Percentiles rank a stretch among this genome's conserved stretches.
Conservation (phyloP, 192 early-diverging fungal species). For the Oehlia diaphana region DNA sequence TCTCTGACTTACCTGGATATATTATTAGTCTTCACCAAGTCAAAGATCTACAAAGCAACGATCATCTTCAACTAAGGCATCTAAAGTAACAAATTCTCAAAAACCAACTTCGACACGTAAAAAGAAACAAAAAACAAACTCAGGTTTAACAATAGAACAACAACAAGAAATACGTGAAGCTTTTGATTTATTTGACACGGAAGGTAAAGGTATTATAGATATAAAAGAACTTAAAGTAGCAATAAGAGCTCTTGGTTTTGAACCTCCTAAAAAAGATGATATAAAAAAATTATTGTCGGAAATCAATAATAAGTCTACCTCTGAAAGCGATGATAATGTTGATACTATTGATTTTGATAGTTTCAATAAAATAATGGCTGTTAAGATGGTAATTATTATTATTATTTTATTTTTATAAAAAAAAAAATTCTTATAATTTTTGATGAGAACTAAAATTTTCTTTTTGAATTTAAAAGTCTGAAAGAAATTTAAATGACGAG, state of each 20-base stretch:
- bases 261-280: constrained; percentile 50
- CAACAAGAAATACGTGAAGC: constrained; percentile 62
- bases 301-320: constrained; percentile 18
- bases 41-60: too few species aligned
- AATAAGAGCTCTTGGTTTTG: constrained; percentile 58
- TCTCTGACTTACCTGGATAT: too few species aligned
- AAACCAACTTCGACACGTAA: background rate
- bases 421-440: background rate
- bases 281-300: constrained; percentile 44
- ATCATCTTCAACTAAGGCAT: too few species aligned
- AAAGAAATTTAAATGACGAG: constrained; percentile 68
- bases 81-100: too few species aligned
- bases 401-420: background rate
- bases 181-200: constrained; percentile 72
- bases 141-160: constrained; percentile 57
- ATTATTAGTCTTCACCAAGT: too few species aligned
- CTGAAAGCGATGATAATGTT: constrained; percentile 31
- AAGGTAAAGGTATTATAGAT: constrained; percentile 60
- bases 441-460: background rate
- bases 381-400: constrained; percentile 56
- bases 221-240: constrained; percentile 71
- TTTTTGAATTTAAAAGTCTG: constrained; percentile 40
- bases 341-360: constrained; percentile 50
- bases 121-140: constrained; percentile 16
- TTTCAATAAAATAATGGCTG: constrained; percentile 51